phyloP scores from a whole-genome alignment of 768 basidiomycete species.

The Mycena vulgaris region DNA sequence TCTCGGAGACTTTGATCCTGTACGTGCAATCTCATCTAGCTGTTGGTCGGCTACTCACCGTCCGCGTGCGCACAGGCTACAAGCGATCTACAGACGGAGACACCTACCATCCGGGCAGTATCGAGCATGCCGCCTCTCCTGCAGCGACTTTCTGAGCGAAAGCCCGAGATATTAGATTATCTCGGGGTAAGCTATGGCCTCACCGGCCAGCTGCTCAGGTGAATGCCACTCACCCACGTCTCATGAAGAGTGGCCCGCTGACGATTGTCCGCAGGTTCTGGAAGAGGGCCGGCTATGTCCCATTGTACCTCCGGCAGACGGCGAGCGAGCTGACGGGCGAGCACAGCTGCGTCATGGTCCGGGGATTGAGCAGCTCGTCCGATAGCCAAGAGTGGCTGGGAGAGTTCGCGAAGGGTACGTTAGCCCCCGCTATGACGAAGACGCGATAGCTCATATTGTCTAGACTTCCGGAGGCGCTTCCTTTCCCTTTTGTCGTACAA shows the following conservation, averaged over 20 bases:
- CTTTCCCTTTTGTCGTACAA: slow-evolving; percentile 91
- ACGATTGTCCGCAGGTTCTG: slow-evolving; percentile 76
- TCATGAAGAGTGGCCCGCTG: neutral
- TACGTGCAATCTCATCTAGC: slow-evolving; percentile 40
- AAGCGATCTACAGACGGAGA: slow-evolving; percentile 80
- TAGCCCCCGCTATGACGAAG: neutral
- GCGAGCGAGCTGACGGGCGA: slow-evolving; percentile 97
- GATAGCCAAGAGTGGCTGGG: slow-evolving; percentile 84
- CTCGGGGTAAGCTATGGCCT: slow-evolving; percentile 97
- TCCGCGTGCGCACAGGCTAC: slow-evolving; percentile 42
- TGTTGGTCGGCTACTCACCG: neutral
- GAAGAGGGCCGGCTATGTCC: slow-evolving; percentile 94
- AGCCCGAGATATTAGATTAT: slow-evolving; percentile 93
- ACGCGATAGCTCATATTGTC: neutral
- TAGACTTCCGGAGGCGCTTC: slow-evolving; percentile 96
- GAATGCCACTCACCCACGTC: slow-evolving; percentile 25
- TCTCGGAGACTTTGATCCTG: slow-evolving; percentile 62
- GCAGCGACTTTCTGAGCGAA: slow-evolving; percentile 90
- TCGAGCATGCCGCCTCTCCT: slow-evolving; percentile 93
- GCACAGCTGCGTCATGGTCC: slow-evolving; percentile 96
- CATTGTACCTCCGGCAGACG: slow-evolving; percentile 94
- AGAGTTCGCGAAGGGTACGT: slow-evolving; percentile 88
- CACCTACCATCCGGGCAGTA: slow-evolving; percentile 78
- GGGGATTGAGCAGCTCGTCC: slow-evolving; percentile 80
- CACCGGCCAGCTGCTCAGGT: slow-evolving; percentile 88